Evolutionary conservation across 2,329 filamentous ascomycete genomes (phyloP), one percentile per base, ranked within the genome.

Genomic region (Botrytis paeoniae): DNA sequence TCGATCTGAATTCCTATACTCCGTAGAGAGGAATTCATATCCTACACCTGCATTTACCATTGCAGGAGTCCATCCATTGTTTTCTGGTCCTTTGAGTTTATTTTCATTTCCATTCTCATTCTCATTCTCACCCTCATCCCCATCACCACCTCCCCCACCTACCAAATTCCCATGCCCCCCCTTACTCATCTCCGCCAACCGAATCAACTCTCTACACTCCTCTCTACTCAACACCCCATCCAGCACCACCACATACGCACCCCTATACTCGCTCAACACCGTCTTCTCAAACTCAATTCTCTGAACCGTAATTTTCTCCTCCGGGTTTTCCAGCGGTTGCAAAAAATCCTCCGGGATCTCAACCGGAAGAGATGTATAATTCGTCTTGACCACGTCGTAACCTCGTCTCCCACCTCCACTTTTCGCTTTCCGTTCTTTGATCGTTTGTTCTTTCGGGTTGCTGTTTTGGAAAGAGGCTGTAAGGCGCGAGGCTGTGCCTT

Each of bases 1-100:
- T 4, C 93, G 87, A n/a, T 91, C 91, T 78, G 91, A 91, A 74
- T 92, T 90, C 25, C 93, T 86, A 66, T 88, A 88, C 14, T 89
- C 85, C 1, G 86, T 83, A 6, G 85, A 82, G 60, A 89, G 80
- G 4, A 84, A 81, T 81, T 95, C 90, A 73, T 80, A 83, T 4
- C 92, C 91, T 7, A 81, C 81, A 8, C 92, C 92, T 37, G 89
- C 81, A 79, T 72, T 72, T 61, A 72, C 62, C 62, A 72, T 59
- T 3, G 70, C 70, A 18, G 70, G 62, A 63, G 43, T 37, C 68
- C 68, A 70, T 37, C 68, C 57, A 70, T 63, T 62, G 2, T 70
- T 37, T 39, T 22, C 29, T 12, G 68, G 41, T 12, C 32, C 39
- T 70, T 63, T 14, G 5, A 8, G 8, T 25, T 37, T 10, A 18